Conservation (phyloP, 2,329 filamentous ascomycete genomes). For the Microsporum audouinii region DNA sequence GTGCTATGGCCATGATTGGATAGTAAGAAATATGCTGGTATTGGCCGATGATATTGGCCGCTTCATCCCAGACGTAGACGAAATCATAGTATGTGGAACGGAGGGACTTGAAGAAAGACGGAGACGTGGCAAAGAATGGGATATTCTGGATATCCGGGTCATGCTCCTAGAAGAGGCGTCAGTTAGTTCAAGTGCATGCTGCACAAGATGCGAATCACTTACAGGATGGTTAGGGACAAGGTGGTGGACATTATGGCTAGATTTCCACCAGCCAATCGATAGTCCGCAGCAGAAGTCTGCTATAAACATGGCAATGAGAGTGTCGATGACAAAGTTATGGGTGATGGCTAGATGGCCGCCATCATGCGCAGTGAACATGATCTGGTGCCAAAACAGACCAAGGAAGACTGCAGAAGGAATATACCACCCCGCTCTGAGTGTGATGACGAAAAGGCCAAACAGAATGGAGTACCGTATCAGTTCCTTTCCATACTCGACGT, state of each 20-base stretch:
- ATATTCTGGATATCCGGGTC: slow-evolving; percentile 91
- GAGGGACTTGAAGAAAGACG: slow-evolving; percentile 61
- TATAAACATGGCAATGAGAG: slow-evolving; percentile 75
- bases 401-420: slow-evolving; percentile 59
- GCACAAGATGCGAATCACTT: background rate
- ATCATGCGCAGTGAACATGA: slow-evolving; percentile 88
- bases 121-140: slow-evolving; percentile 76
- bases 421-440: slow-evolving; percentile 55
- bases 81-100: slow-evolving; percentile 73
- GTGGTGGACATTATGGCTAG: slow-evolving; percentile 91
- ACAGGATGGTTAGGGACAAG: slow-evolving; percentile 83
- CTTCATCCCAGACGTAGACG: slow-evolving; percentile 63
- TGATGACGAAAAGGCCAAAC: slow-evolving; percentile 48
- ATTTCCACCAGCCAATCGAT: slow-evolving; percentile 93
- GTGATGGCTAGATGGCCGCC: slow-evolving; percentile 96
- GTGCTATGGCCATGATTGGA: slow-evolving; percentile 62
- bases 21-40: slow-evolving; percentile 78
- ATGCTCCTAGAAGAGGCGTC: slow-evolving; percentile 47
- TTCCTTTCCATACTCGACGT: slow-evolving; percentile 66
- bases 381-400: slow-evolving; percentile 83
- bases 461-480: slow-evolving; percentile 60
- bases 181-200: background rate
- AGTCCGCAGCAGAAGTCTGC: slow-evolving; percentile 82
- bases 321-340: slow-evolving; percentile 72
- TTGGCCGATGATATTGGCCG: slow-evolving; percentile 55